phyloP scores from a whole-genome alignment of 163 green algal genomes.

The Picocystis sp. region DNA sequence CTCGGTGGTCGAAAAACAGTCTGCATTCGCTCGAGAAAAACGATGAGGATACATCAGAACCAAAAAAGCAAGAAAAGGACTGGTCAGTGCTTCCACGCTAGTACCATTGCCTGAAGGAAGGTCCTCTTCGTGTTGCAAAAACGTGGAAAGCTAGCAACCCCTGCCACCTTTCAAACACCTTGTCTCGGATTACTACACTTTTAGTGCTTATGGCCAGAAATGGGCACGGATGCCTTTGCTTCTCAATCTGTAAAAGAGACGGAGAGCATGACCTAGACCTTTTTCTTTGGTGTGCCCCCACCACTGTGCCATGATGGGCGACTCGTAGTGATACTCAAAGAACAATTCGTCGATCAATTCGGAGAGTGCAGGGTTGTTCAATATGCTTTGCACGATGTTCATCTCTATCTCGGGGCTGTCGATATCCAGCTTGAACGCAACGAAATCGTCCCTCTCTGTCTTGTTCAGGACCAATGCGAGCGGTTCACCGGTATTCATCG shows the following conservation, averaged over 20 bases:
- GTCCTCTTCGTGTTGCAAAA: too few relatives aligned
- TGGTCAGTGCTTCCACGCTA: too few relatives aligned
- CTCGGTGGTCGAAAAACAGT: too few relatives aligned
- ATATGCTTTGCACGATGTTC: constrained; percentile 1
- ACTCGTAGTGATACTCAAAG: constrained; percentile 15
- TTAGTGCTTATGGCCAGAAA: constrained; percentile 9
- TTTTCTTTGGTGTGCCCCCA: constrained; percentile 2
- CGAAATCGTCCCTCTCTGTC: constrained; percentile 10
- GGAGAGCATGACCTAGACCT: not conserved
- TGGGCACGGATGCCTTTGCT: constrained; percentile 9
- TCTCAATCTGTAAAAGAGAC: constrained; percentile 8
- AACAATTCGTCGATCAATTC: constrained; percentile 16
- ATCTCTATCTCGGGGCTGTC: constrained; percentile 7
- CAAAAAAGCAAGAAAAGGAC: too few relatives aligned
- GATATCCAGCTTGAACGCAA: constrained; percentile 16
- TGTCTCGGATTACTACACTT: too few relatives aligned
- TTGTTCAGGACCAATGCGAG: constrained; percentile 8
- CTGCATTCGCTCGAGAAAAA: too few relatives aligned
- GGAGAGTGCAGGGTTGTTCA: not conserved
- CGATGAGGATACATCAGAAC: too few relatives aligned
- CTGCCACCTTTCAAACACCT: too few relatives aligned
- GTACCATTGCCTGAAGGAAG: too few relatives aligned
- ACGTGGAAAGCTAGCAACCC: too few relatives aligned
- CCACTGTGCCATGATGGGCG: constrained; percentile 1
- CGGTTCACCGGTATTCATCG: constrained; percentile 4